Conservation (phyloP, 805 yeast genomes). For the Lachancea sp. region DNA sequence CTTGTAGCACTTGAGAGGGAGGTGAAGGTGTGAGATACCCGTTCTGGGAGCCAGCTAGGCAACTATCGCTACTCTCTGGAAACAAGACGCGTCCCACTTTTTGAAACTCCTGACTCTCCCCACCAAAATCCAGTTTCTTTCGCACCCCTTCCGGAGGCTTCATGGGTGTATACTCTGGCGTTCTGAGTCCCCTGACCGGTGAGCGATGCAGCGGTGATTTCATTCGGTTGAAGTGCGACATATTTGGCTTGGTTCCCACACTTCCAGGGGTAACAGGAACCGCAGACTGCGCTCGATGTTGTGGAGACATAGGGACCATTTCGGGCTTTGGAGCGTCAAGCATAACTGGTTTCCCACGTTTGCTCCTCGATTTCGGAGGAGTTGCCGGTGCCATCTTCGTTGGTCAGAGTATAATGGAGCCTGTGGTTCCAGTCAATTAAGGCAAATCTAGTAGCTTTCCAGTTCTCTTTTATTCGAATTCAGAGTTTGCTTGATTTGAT, state of each 20-base stretch:
- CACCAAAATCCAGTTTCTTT: conserved; percentile 13
- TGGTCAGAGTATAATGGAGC: neutral
- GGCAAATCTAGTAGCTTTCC: too few species aligned
- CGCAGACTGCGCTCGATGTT: neutral
- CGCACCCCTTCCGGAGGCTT: conserved; percentile 11
- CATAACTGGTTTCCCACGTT: conserved; percentile 3
- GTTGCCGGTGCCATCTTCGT: conserved; percentile 29
- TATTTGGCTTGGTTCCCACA: conserved; percentile 6
- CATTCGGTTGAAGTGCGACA: conserved; percentile 3
- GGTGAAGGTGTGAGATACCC: conserved; percentile 1
- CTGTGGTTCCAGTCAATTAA: neutral
- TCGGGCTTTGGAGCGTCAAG: conserved; percentile 3
- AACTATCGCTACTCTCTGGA: conserved; percentile 11
- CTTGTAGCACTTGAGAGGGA: neutral
- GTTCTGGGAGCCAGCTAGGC: neutral
- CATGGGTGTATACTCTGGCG: conserved; percentile 31
- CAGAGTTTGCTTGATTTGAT: too few species aligned
- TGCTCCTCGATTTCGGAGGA: conserved; percentile 28
- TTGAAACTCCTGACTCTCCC: conserved; percentile 11
- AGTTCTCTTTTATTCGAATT: too few species aligned
- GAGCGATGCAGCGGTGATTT: conserved; percentile 8
- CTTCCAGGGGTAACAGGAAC: conserved; percentile 12
- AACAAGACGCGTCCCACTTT: conserved; percentile 25
- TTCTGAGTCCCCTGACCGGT: conserved; percentile 25
- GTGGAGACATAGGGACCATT: conserved; percentile 3